Conservation (phyloP, 2,329 filamentous ascomycete species). For the Emmonsiellopsis sp. region DNA sequence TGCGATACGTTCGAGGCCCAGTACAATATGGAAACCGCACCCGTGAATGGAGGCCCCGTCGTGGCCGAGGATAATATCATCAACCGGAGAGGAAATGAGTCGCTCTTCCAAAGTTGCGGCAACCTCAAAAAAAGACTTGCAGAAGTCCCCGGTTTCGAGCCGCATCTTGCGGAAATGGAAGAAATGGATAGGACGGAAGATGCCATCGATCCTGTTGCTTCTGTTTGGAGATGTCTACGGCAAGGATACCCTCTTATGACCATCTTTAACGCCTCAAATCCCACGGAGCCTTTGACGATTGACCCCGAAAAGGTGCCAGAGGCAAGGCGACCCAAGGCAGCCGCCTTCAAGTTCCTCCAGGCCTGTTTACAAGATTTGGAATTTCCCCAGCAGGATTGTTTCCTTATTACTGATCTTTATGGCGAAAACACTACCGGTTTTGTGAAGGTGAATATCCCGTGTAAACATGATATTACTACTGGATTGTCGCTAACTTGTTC, state of each 20-base stretch:
- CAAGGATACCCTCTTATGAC: constrained; percentile 74
- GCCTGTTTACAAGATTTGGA: constrained; percentile 76
- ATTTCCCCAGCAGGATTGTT: constrained; percentile 72
- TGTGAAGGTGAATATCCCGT: constrained; percentile 58
- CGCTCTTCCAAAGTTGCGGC: constrained; percentile 91
- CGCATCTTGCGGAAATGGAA: constrained; percentile 62
- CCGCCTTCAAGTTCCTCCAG: constrained; percentile 86
- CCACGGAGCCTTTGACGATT: constrained; percentile 57
- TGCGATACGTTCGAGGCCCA: neutral
- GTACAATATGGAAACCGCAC: constrained; percentile 24
- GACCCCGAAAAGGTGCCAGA: constrained; percentile 56
- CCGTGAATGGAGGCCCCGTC: constrained; percentile 25
- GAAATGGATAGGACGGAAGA: constrained; percentile 55
- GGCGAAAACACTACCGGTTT: constrained; percentile 94
- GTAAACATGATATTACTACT: neutral
- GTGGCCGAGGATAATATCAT: constrained; percentile 86
- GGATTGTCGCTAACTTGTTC: neutral
- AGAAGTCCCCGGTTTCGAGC: constrained; percentile 74
- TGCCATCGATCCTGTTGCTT: constrained; percentile 71
- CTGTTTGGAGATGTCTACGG: constrained; percentile 79
- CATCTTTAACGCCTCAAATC: constrained; percentile 79
- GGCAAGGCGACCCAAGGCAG: constrained; percentile 71
- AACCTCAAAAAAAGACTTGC: constrained; percentile 70
- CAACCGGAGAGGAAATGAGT: constrained; percentile 92
- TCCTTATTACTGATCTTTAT: constrained; percentile 84